Percentiles rank a stretch among this genome's conserved stretches.
phyloP scores from a whole-genome alignment of 805 yeast genomes.

The Metschnikowia vanudenii region DNA sequence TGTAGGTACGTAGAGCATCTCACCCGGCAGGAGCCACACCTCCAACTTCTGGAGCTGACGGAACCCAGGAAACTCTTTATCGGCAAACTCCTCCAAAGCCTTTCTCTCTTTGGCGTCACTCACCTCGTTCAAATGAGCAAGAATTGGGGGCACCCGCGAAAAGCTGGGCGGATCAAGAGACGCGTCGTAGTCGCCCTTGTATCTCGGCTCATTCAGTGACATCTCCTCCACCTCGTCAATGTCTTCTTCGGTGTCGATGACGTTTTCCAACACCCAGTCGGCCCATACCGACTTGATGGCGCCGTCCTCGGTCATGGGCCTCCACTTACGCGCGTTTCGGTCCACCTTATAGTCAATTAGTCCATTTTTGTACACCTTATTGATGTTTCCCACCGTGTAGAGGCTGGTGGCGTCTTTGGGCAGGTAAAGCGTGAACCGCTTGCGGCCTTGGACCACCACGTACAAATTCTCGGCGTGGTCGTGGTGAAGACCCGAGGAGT shows the following conservation, averaged over 20 bases:
- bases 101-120: slow-evolving; percentile 24
- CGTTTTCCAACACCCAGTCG: slow-evolving; percentile 38
- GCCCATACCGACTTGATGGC: slow-evolving; percentile 52
- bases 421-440: slow-evolving; percentile 64
- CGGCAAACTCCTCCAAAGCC: slow-evolving; percentile 35
- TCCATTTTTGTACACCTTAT: slow-evolving; percentile 55
- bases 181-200: slow-evolving; percentile 1
- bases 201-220: slow-evolving; percentile 14
- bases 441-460: slow-evolving; percentile 56
- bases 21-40: slow-evolving; percentile 57
- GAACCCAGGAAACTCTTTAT: slow-evolving; percentile 50
- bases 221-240: not conserved
- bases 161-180: slow-evolving; percentile 66
- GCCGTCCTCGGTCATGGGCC: slow-evolving; percentile 59
- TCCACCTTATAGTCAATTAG: slow-evolving; percentile 60
- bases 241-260: slow-evolving; percentile 16
- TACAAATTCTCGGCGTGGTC: slow-evolving; percentile 80
- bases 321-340: slow-evolving; percentile 62
- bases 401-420: slow-evolving; percentile 61
- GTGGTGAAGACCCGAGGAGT: slow-evolving; percentile 75
- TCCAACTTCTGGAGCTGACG: slow-evolving; percentile 39
- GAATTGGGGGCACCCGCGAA: slow-evolving; percentile 58
- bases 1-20: slow-evolving; percentile 67
- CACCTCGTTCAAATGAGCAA: slow-evolving; percentile 59
- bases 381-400: slow-evolving; percentile 64